These are phyloP conservation scores for Carnegiea gigantea DNA, from an alignment of 179 eudicot genomes.

Conservation along the genomic window DNA sequence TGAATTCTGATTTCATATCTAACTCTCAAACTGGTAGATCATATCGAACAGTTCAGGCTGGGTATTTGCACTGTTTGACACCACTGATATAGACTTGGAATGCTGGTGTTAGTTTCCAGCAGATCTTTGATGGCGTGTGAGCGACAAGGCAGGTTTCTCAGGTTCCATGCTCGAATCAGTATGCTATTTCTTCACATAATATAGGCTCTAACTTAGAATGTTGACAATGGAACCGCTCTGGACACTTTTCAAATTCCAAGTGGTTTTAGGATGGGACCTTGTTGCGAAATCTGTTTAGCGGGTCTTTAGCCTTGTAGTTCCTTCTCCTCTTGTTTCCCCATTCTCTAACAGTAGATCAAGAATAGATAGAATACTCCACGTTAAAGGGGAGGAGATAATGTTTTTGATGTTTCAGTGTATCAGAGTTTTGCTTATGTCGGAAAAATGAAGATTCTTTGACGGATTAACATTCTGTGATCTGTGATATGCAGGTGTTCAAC, in stretches of 20 bases:
- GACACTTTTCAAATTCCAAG: not conserved
- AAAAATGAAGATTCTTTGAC: not conserved
- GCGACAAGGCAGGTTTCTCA: not conserved
- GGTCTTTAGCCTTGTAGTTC: not conserved
- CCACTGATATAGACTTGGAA: no score
- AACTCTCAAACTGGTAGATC: no score
- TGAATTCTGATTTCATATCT: not conserved
- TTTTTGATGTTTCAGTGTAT: not conserved
- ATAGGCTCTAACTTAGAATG: not conserved
- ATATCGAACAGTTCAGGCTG: no score
- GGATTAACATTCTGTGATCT: not conserved
- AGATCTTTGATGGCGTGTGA: not conserved
- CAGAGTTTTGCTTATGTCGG: not conserved
- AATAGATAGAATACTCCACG: not conserved
- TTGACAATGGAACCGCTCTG: not conserved
- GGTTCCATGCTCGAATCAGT: not conserved
- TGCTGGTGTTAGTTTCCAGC: not conserved
- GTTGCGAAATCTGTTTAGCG: not conserved
- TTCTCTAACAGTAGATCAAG: not conserved
- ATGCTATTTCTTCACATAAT: not conserved
- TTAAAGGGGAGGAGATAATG: not conserved
- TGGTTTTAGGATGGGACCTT: not conserved
- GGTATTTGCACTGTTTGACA: no score
- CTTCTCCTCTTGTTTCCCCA: not conserved
- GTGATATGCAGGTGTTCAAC: constrained; percentile 73